phyloP scores from a whole-genome alignment of 441 rosid species.

The Bocquillonia castaneifolia region DNA sequence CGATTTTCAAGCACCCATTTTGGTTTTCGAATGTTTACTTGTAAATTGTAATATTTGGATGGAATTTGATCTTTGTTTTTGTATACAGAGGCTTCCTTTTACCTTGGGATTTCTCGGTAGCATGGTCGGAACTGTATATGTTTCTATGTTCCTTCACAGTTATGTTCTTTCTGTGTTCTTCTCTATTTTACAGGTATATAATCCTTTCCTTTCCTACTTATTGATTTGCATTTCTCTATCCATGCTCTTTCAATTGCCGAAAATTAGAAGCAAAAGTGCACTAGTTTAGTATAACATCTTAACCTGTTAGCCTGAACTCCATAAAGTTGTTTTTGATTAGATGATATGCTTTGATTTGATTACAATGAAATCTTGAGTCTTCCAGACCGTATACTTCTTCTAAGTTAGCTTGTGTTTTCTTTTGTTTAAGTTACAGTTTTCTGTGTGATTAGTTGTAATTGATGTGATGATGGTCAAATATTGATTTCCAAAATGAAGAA shows the following conservation, averaged over 20 bases:
- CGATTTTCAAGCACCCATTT: no score
- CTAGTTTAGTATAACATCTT: neutral
- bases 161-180: constrained; percentile 54
- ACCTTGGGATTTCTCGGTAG: constrained; percentile 46
- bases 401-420: neutral
- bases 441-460: neutral
- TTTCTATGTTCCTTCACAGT: constrained; percentile 60
- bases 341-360: neutral
- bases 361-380: neutral
- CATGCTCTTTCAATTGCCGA: neutral
- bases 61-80: neutral
- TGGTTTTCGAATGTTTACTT: no score
- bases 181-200: constrained; percentile 53
- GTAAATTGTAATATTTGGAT: no score
- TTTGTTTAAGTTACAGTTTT: neutral
- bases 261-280: neutral
- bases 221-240: constrained; percentile 3
- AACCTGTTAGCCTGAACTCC: neutral
- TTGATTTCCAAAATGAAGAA: neutral
- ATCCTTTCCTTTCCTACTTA: neutral
- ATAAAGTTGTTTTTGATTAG: neutral
- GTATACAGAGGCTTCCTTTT: constrained; percentile 52
- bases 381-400: neutral
- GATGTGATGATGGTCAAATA: neutral
- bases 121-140: constrained; percentile 59